These are phyloP conservation scores for Eurotiales sp. DNA, from an alignment of 2,329 filamentous ascomycete species.

Conservation along the genomic window DNA sequence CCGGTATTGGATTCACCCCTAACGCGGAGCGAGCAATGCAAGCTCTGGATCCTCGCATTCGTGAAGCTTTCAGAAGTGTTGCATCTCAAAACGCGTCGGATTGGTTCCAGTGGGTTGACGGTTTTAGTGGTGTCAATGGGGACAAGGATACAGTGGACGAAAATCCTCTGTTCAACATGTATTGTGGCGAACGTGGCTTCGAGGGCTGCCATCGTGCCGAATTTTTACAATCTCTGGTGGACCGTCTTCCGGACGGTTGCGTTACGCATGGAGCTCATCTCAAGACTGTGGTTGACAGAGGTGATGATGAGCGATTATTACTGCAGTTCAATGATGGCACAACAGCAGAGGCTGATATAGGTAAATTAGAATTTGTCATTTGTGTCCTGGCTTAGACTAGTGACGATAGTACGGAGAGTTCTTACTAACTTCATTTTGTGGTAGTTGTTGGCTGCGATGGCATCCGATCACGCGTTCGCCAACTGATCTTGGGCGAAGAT, in stretches of 20 bases:
- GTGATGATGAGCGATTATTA: conserved; percentile 17
- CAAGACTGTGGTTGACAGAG: conserved; percentile 17
- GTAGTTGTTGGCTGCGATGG: conserved; percentile 37
- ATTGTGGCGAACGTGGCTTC: conserved; percentile 29
- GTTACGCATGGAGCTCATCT: conserved; percentile 32
- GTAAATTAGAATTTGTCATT: conserved; percentile 9
- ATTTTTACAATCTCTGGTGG: conserved; percentile 32
- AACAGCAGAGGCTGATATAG: conserved; percentile 28
- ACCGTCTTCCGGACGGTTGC: conserved; percentile 24
- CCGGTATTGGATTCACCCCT: conserved; percentile 55
- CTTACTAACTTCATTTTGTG: neutral
- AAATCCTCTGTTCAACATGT: conserved; percentile 26
- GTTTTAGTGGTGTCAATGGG: conserved; percentile 18
- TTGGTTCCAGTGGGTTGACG: conserved; percentile 22
- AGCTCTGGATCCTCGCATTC: conserved; percentile 44
- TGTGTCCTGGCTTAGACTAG: neutral
- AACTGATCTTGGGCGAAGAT: conserved; percentile 25
- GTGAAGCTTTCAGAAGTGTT: conserved; percentile 27
- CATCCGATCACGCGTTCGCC: conserved; percentile 30
- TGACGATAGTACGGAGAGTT: neutral
- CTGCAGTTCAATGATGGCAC: conserved; percentile 32
- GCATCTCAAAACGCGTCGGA: conserved; percentile 29
- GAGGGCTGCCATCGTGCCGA: conserved; percentile 31
- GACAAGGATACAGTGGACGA: conserved; percentile 15
- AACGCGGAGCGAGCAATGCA: conserved; percentile 55